Percentiles rank a stretch among this genome's conserved stretches.
These are phyloP conservation scores for Pulicaria dysenterica DNA, from an alignment of 129 eudicot species.

Conservation along the genomic window DNA sequence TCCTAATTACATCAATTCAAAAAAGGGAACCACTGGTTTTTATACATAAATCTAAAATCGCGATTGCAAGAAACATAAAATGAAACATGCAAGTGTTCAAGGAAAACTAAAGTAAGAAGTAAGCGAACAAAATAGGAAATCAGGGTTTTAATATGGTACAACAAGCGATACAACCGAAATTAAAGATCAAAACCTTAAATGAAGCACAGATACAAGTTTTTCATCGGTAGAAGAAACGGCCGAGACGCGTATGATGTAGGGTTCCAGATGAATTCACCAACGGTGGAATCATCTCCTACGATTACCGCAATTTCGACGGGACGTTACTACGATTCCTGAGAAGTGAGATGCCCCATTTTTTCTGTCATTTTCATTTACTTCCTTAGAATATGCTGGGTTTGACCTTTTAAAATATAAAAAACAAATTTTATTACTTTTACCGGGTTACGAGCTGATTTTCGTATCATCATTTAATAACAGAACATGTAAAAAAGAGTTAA, in stretches of 20 bases:
- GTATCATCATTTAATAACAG: no score
- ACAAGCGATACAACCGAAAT: constrained; percentile 5
- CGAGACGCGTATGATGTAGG: constrained; percentile 4
- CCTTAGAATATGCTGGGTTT: background rate
- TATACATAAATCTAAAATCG: background rate
- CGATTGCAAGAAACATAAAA: constrained; percentile 16
- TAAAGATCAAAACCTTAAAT: constrained; percentile 31
- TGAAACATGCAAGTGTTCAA: background rate
- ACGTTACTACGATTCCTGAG: background rate
- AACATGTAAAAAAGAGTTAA: no score
- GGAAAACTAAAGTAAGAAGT: background rate
- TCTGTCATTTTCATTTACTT: background rate
- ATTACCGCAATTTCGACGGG: background rate
- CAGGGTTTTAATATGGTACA: constrained; percentile 9
- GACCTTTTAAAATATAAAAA: no score
- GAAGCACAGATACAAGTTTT: constrained; percentile 12
- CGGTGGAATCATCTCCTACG: constrained; percentile 17
- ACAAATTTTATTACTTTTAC: no score
- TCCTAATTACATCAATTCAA: background rate
- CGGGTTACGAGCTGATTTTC: no score
- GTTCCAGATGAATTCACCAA: constrained; percentile 4
- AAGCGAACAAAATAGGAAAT: background rate
- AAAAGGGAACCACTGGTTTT: background rate
- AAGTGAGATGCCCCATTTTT: constrained; percentile 1
- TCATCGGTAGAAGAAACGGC: constrained; percentile 30